Percentiles rank a stretch among this genome's conserved stretches.
Evolutionary conservation across 495 filamentous ascomycete genomes (phyloP).

Genomic region (Penicillium roqueforti): DNA sequence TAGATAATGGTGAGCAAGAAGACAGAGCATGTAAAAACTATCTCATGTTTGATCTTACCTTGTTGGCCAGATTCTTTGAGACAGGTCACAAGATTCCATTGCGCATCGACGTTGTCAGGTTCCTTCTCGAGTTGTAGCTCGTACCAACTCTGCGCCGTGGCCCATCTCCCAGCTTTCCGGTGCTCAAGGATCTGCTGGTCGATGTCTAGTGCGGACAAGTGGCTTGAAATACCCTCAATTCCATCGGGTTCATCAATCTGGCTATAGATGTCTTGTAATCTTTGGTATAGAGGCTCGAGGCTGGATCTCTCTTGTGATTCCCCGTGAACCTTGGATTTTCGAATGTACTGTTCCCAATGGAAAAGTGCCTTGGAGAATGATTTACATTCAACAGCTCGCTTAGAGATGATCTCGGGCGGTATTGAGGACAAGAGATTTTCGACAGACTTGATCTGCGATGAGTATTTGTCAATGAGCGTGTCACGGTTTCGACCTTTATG

Average conservation of each 20-base stretch:
- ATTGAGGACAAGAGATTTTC: constrained; percentile 63
- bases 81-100: constrained; percentile 80
- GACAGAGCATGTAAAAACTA: constrained; percentile 1
- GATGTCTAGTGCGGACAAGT: constrained; percentile 74
- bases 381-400: constrained; percentile 82
- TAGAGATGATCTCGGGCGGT: constrained; percentile 79
- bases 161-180: constrained; percentile 91
- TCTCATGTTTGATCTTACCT: constrained; percentile 42
- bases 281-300: constrained; percentile 61
- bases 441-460: constrained; percentile 55
- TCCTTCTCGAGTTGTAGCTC: constrained; percentile 77
- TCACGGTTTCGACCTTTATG: constrained; percentile 36
- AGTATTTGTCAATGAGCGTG: constrained; percentile 37
- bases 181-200: constrained; percentile 92
- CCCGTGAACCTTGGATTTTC: constrained; percentile 47
- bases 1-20: constrained; percentile 30
- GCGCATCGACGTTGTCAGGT: constrained; percentile 69
- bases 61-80: constrained; percentile 90
- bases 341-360: constrained; percentile 89
- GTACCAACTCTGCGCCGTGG: constrained; percentile 97
- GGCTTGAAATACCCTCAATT: constrained; percentile 86
- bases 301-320: constrained; percentile 36
- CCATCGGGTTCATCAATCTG: constrained; percentile 97
- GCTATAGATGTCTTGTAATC: constrained; percentile 87
- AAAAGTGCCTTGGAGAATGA: constrained; percentile 90